Evolutionary conservation across 768 basidiomycete genomes (phyloP), one percentile per base, ranked within the genome.

Genomic region (Mycena capillaripes): DNA sequence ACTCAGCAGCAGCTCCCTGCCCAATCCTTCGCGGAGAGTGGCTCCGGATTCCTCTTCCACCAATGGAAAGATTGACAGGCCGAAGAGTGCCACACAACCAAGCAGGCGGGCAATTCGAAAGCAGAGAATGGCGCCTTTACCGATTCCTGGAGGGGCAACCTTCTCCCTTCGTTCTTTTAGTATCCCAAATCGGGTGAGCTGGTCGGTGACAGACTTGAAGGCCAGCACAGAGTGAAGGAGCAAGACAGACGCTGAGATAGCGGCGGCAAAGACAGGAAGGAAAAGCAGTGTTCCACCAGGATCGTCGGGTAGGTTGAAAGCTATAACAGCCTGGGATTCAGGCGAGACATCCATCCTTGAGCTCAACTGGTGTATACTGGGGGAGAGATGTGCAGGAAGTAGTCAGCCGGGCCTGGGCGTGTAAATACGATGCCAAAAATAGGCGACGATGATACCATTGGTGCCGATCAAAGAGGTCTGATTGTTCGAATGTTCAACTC

Each of bases 41-140:
- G 36, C 36, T 38, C 36, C 36, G 14, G 36, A 38, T 38, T 38
- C 36, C 69, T 23, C 81, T 17, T 46, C 82, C 78, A 32, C 30
- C 36, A 53, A 19, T 23, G 46, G 40, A 40, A 21, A 23, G 42
- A 62, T 25, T 38, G 73, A 76, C 17, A 78, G 72, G 11, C 56
- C 75, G n/a, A 74, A 21, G 53, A 78, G 75, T 27, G 48, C 57
- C 6, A 77, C 44, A 62, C 74, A 78, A 11, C 72, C 74, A 8
- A 75, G 36, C 17, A 76, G 62, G 50, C 91, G 84, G 1, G 81
- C 71, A 34, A 88, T 52, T 73, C 86, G 86, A 77, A 84, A 86
- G 14, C 75, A 76, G 77, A 88, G 89, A 34, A 88, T 85, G 12
- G 78, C 77, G 6, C 79, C 73, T 27, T 30, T 59, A 16, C 67